Percentiles rank a stretch among this genome's conserved stretches.
These are phyloP conservation scores for Phytophthora ohioensis DNA, from an alignment of 352 stramenopile genomes.

Conservation along the genomic window DNA sequence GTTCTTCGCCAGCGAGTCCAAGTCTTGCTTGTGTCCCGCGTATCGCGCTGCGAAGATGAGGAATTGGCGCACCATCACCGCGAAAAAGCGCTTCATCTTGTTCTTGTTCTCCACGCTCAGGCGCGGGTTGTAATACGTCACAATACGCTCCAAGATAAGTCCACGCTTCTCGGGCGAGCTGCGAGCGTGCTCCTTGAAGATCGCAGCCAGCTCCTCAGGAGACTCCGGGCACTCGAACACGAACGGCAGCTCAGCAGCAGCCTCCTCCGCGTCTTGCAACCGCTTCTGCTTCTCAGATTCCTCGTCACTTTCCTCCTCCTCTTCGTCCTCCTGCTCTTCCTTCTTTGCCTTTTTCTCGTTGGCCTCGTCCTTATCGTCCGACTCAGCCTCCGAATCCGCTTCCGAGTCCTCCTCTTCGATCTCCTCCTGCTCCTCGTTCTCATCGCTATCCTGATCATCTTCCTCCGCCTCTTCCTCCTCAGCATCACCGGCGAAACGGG, in stretches of 20 bases:
- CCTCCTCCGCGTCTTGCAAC: constrained; percentile 56
- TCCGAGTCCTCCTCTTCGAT: constrained; percentile 59
- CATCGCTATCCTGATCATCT: constrained; percentile 58
- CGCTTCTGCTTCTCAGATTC: constrained; percentile 86
- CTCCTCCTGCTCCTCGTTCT: constrained; percentile 62
- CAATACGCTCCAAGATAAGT: constrained; percentile 93
- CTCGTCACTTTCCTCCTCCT: constrained; percentile 59
- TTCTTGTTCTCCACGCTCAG: constrained; percentile 95
- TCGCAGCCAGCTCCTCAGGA: constrained; percentile 87
- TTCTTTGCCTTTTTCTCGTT: constrained; percentile 48
- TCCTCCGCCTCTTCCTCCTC: constrained; percentile 72
- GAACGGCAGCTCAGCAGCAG: constrained; percentile 92
- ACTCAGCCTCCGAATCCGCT: constrained; percentile 50
- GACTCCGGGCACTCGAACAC: constrained; percentile 95
- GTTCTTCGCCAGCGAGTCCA: constrained; percentile 84
- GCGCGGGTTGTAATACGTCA: constrained; percentile 94
- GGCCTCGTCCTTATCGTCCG: constrained; percentile 52
- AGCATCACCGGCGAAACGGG: constrained; percentile 52
- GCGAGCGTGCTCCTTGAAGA: constrained; percentile 92
- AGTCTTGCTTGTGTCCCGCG: constrained; percentile 68
- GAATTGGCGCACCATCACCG: constrained; percentile 95
- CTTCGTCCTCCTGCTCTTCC: constrained; percentile 53
- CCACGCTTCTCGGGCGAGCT: constrained; percentile 75
- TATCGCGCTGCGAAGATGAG: constrained; percentile 90
- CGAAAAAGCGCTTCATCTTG: constrained; percentile 97